Evolutionary conservation across 805 yeast genomes (phyloP).

Genomic region (Starmera dryadoides): DNA sequence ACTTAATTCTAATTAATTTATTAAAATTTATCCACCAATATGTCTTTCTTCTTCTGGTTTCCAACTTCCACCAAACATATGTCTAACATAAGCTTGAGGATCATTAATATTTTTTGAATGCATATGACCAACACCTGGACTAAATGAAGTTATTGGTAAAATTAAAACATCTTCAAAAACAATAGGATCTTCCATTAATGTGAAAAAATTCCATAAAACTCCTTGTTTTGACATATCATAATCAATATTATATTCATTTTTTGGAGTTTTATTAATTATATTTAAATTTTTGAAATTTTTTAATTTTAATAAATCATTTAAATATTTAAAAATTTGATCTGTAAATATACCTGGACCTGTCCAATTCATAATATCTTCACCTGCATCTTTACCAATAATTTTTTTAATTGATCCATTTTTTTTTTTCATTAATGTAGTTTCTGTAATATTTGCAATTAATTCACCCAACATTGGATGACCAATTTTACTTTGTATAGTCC

Average conservation of each 20-base stretch:
- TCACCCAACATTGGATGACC: slow-evolving; percentile 91
- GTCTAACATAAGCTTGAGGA: slow-evolving; percentile 51
- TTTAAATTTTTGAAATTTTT: slow-evolving; percentile 1
- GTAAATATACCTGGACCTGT: slow-evolving; percentile 97
- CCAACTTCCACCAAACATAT: slow-evolving; percentile 64
- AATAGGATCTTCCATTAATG: slow-evolving; percentile 47
- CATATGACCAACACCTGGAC: slow-evolving; percentile 68
- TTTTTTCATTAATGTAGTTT: slow-evolving; percentile 56
- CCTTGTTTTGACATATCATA: slow-evolving; percentile 19
- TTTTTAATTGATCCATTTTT: slow-evolving; percentile 36
- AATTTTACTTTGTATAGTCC: slow-evolving; percentile 86
- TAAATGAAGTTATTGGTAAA: slow-evolving; percentile 62
- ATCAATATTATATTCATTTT: slow-evolving; percentile 22
- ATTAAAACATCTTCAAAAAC: slow-evolving; percentile 62
- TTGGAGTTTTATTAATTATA: slow-evolving; percentile 11
- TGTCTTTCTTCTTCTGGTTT: slow-evolving; percentile 25
- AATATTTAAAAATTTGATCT: slow-evolving; percentile 72
- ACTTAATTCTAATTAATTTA: too few species aligned
- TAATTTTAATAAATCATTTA: slow-evolving; percentile 47
- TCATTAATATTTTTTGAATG: slow-evolving; percentile 40
- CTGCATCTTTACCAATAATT: slow-evolving; percentile 52
- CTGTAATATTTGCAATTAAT: slow-evolving; percentile 70
- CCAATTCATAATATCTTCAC: slow-evolving; percentile 85
- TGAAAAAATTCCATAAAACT: slow-evolving; percentile 59
- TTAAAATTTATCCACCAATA: not conserved